These are phyloP conservation scores for Fusarium goolgardi DNA, from an alignment of 2,329 filamentous ascomycete species.

Conservation along the genomic window DNA sequence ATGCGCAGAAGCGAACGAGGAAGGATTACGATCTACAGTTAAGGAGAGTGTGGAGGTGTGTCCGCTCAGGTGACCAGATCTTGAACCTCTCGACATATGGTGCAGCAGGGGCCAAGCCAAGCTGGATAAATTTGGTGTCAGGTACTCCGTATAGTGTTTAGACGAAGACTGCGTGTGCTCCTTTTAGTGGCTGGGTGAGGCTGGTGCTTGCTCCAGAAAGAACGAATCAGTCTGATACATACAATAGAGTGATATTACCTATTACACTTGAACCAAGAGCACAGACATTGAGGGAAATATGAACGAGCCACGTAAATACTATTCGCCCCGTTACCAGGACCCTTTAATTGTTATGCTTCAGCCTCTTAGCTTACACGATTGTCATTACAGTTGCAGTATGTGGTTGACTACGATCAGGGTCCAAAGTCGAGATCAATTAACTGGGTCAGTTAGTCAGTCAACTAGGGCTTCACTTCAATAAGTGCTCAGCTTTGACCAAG, in stretches of 20 bases:
- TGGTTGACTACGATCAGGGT: slow-evolving; percentile 15
- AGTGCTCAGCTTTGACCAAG: slow-evolving; percentile 8
- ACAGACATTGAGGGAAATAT: slow-evolving; percentile 15
- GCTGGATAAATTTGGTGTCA: neutral
- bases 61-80: neutral
- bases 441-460: neutral
- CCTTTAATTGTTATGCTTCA: slow-evolving; percentile 11
- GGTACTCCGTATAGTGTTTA: slow-evolving; percentile 4
- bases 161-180: neutral
- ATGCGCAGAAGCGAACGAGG: slow-evolving; percentile 4
- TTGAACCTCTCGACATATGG: neutral
- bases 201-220: slow-evolving; percentile 13
- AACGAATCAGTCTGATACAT: neutral
- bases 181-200: slow-evolving; percentile 6
- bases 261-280: slow-evolving; percentile 10
- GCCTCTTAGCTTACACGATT: slow-evolving; percentile 39
- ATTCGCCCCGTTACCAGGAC: slow-evolving; percentile 11
- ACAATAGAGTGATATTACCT: slow-evolving; percentile 1
- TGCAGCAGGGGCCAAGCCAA: neutral
- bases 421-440: slow-evolving; percentile 3
- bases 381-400: slow-evolving; percentile 10
- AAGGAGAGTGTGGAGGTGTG: slow-evolving; percentile 6
- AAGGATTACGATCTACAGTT: neutral
- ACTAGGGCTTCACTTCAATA: slow-evolving; percentile 15
- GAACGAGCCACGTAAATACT: neutral